Conservation (phyloP, 345 rosid species). For the Camelina neglecta region DNA sequence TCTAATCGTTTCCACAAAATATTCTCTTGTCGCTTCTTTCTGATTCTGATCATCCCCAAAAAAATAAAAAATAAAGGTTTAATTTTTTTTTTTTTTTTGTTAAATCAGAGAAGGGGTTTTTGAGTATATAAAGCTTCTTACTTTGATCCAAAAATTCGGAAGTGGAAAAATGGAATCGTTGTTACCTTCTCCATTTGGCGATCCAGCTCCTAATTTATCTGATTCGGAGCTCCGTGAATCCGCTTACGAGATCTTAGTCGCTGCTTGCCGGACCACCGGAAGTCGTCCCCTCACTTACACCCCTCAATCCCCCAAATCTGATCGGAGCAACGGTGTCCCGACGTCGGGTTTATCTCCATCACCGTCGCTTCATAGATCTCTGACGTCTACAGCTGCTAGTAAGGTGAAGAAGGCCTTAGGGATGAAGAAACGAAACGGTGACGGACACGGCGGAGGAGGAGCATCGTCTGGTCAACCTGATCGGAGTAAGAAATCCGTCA, state of each 20-base stretch:
- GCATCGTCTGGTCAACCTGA: constrained; percentile 47
- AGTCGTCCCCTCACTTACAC: constrained; percentile 73
- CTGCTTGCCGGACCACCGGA: constrained; percentile 71
- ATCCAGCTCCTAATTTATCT: constrained; percentile 55
- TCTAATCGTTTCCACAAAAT: constrained; percentile 4
- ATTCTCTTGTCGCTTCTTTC: constrained; percentile 1
- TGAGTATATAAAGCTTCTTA: not conserved
- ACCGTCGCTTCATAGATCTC: constrained; percentile 75
- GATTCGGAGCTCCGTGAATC: constrained; percentile 83
- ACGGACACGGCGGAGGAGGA: constrained; percentile 31
- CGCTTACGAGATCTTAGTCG: constrained; percentile 91
- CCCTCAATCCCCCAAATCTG: constrained; percentile 57
- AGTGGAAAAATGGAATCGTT: constrained; percentile 44
- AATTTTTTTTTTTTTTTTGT: not conserved
- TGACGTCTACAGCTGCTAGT: constrained; percentile 85
- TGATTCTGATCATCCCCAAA: not conserved
- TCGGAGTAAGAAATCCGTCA: constrained; percentile 56
- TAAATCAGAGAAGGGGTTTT: constrained; percentile 10
- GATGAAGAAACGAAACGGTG: constrained; percentile 56
- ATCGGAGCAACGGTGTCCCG: constrained; percentile 30
- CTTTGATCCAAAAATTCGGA: constrained; percentile 1
- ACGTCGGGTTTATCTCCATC: constrained; percentile 28
- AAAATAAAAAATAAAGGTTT: not conserved
- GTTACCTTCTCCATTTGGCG: constrained; percentile 62
- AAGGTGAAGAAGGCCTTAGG: constrained; percentile 94